Evolutionary conservation across 2,329 filamentous ascomycete species (phyloP).

Genomic region (Rasamsonia emersonii): DNA sequence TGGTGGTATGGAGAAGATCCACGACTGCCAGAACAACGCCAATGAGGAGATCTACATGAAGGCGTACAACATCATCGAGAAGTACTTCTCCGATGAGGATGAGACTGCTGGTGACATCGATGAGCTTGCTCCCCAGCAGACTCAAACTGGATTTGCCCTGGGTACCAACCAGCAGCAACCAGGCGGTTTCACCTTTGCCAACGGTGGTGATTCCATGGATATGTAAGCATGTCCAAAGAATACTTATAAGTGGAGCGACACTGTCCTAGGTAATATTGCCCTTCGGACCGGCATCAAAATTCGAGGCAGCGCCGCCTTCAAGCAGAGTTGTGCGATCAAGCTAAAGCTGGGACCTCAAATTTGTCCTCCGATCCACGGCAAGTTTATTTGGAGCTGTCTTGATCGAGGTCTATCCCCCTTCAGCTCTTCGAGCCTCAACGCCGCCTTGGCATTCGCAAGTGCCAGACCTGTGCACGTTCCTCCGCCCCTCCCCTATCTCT

Average conservation of each 20-base stretch:
- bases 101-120: conserved; percentile 70
- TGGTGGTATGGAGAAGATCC: conserved; percentile 99
- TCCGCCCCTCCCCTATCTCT: conserved; percentile 7
- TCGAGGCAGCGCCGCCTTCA: too few species aligned
- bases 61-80: conserved; percentile 99
- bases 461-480: too few species aligned
- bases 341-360: too few species aligned
- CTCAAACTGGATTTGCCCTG: conserved; percentile 66
- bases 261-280: too few species aligned
- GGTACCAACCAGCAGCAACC: conserved; percentile 55
- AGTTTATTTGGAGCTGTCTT: too few species aligned
- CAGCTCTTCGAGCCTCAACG: too few species aligned
- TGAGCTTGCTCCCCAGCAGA: conserved; percentile 64
- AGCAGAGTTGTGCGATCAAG: too few species aligned
- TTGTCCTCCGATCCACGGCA: too few species aligned
- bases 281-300: too few species aligned
- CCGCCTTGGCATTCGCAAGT: too few species aligned
- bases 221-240: conserved; percentile 59
- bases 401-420: too few species aligned
- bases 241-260: too few species aligned
- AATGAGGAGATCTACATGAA: conserved; percentile 99
- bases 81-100: conserved; percentile 99
- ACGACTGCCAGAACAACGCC: conserved; percentile 99
- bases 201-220: conserved; percentile 64
- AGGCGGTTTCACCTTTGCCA: conserved; percentile 88